phyloP scores from a whole-genome alignment of 1,139 yeast genomes.

The Lizanozyma gosingica region DNA sequence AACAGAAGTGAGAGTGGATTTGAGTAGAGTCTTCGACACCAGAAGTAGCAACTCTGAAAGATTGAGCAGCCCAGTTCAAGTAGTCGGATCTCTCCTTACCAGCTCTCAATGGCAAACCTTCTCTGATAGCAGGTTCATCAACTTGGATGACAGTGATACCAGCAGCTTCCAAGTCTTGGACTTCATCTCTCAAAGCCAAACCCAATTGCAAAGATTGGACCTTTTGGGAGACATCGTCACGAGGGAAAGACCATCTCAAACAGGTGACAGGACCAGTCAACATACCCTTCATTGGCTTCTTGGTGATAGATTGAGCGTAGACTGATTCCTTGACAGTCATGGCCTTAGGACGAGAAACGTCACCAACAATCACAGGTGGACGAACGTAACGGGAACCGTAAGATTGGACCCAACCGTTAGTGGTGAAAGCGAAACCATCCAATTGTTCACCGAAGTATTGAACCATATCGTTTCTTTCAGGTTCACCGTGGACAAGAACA shows the following conservation, averaged over 20 bases:
- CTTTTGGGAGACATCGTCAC: slow-evolving; percentile 94
- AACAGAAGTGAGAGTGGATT: slow-evolving; percentile 99
- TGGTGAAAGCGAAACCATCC: slow-evolving; percentile 96
- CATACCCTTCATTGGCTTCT: slow-evolving; percentile 99
- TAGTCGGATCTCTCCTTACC: slow-evolving; percentile 95
- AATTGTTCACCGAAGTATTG: slow-evolving; percentile 99
- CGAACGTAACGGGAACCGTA: slow-evolving; percentile 99
- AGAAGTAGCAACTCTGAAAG: slow-evolving; percentile 98
- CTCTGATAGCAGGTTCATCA: slow-evolving; percentile 99
- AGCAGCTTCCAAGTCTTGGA: slow-evolving; percentile 93
- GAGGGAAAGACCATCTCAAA: slow-evolving; percentile 99
- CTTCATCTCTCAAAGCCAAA: slow-evolving; percentile 97
- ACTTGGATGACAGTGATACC: slow-evolving; percentile 98
- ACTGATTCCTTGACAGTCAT: slow-evolving; percentile 99
- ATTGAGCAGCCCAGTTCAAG: slow-evolving; percentile 98
- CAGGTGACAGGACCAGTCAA: slow-evolving; percentile 99
- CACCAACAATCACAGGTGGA: slow-evolving; percentile 99
- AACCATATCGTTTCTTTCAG: slow-evolving; percentile 99
- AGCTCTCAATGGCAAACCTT: slow-evolving; percentile 98
- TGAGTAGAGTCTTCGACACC: slow-evolving; percentile 94
- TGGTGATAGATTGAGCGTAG: slow-evolving; percentile 94
- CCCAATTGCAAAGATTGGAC: slow-evolving; percentile 96
- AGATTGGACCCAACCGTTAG: slow-evolving; percentile 99
- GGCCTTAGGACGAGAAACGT: slow-evolving; percentile 95
- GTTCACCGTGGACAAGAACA: slow-evolving; percentile 99